Base-by-base conservation (phyloP, 2,329 filamentous ascomycete genomes). In the Fusarium siculi region DNA sequence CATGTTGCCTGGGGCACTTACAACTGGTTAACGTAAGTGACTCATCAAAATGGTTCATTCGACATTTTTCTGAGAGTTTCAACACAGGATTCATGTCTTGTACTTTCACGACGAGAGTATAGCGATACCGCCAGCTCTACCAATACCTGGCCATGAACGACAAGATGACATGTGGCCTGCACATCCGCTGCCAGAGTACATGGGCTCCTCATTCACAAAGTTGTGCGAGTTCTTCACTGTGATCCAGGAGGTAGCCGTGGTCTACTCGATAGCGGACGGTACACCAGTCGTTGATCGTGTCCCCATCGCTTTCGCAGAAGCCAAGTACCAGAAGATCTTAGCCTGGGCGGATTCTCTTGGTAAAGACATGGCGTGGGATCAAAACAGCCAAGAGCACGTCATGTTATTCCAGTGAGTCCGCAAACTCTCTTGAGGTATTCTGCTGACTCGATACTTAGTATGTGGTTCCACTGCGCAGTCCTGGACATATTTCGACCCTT, bases 381-480 rank as follows among this genome's bases (percentile, higher is more conserved):
- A 36, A 19, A 37, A 65, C 19, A 54, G 62, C 9, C 12, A 44
- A 5, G 62, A 65, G 0, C 46, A 65, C 9, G 10, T 54, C 10
- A 53, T 65, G 47, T 1, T 65, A 0, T 63, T 65, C 4, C 62
- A 63, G 57, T 64, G 9, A 63, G 57, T 49, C 5, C 1, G 10
- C 16, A 7, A 18, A 30, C 9, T 7, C 3, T 5, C 8, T 19
- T 9, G 4, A n/a, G 15, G 1, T 30, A 28, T 10, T 1, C 5
- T 7, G 0, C 50, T 54, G 4, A 54, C 34, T 18, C 1, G 9
- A 0, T n/a, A 0, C 7, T n/a, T 0, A 65, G 62, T 4, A 65
- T 54, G 57, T 63, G 62, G 62, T 63, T 63, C 4, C 62, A 65
- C 5, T 63, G 57, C 7, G 58, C 58, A 6, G 40, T 63, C 11